Conservation (phyloP, 345 rosid genomes). For the Punica granatum region DNA sequence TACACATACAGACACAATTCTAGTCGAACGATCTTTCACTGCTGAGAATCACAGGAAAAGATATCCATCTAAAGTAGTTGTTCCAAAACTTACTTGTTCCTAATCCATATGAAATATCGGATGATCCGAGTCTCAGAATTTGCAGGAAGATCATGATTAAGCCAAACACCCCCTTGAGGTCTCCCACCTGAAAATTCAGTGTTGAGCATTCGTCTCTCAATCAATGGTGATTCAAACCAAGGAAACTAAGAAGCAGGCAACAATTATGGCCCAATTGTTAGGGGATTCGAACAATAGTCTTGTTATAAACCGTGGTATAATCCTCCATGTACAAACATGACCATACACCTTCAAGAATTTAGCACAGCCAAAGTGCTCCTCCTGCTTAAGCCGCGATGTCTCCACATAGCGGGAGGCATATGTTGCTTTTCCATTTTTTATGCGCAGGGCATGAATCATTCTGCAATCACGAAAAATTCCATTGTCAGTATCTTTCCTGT, state of each 20-base stretch:
- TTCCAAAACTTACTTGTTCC: conserved; percentile 52
- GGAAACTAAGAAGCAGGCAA: too few species aligned
- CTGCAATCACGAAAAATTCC: conserved; percentile 25
- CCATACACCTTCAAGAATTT: conserved; percentile 71
- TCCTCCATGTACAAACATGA: not conserved
- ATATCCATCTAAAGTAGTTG: too few species aligned
- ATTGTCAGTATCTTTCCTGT: too few species aligned
- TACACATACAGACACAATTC: too few species aligned
- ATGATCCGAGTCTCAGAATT: conserved; percentile 51
- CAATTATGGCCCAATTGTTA: too few species aligned
- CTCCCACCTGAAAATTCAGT: conserved; percentile 53
- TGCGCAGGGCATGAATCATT: conserved; percentile 88
- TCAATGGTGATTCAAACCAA: too few species aligned
- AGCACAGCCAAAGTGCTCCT: conserved; percentile 69
- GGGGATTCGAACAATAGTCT: too few species aligned
- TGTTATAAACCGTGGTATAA: too few species aligned
- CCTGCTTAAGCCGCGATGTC: conserved; percentile 82
- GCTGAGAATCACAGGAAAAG: not conserved
- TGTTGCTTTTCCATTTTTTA: conserved; percentile 80
- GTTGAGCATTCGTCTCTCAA: too few species aligned
- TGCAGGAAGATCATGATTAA: conserved; percentile 61
- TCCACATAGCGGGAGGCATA: conserved; percentile 69
- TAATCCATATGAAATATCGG: conserved; percentile 65
- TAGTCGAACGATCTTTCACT: conserved; percentile 4
- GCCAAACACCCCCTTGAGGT: conserved; percentile 82